phyloP scores from a whole-genome alignment of 495 filamentous ascomycete species.

The Penicillium pancosmium region DNA sequence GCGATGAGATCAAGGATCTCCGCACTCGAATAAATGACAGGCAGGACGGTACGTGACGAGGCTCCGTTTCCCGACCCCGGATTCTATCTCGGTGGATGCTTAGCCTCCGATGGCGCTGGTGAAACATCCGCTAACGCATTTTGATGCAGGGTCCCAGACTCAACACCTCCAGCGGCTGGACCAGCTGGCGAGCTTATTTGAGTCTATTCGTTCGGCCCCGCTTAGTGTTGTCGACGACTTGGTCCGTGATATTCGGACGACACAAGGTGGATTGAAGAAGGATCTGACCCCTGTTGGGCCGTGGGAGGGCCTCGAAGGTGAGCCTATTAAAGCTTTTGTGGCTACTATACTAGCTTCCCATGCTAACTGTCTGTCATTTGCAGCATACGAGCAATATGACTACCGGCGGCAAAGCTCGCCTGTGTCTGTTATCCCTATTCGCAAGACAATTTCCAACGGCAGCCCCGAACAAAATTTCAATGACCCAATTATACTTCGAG shows the following conservation, averaged over 20 bases:
- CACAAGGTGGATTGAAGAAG: constrained; percentile 26
- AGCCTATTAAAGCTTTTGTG: not conserved
- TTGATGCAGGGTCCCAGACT: constrained; percentile 25
- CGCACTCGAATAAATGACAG: constrained; percentile 30
- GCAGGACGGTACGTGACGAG: constrained; percentile 29
- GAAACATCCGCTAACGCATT: constrained; percentile 12
- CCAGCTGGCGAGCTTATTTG: constrained; percentile 42
- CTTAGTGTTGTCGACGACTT: constrained; percentile 36
- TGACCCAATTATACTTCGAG: constrained; percentile 3
- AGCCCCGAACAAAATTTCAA: constrained; percentile 19
- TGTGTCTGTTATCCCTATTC: constrained; percentile 16
- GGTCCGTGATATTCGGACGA: constrained; percentile 36
- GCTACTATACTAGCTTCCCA: no score
- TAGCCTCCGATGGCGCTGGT: constrained; percentile 4
- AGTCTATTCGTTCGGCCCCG: constrained; percentile 45
- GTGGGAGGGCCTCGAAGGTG: constrained; percentile 38
- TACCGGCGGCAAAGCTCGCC: constrained; percentile 13
- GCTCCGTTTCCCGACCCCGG: not conserved
- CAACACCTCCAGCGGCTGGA: constrained; percentile 33
- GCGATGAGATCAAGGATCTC: constrained; percentile 42
- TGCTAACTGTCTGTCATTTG: not conserved
- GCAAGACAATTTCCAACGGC: constrained; percentile 4
- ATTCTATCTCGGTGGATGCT: constrained; percentile 1
- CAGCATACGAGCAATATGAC: constrained; percentile 26
- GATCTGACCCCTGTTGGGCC: constrained; percentile 27